Base-by-base conservation (phyloP, 179 eudicot genomes). In the Drosera spatulata region DNA sequence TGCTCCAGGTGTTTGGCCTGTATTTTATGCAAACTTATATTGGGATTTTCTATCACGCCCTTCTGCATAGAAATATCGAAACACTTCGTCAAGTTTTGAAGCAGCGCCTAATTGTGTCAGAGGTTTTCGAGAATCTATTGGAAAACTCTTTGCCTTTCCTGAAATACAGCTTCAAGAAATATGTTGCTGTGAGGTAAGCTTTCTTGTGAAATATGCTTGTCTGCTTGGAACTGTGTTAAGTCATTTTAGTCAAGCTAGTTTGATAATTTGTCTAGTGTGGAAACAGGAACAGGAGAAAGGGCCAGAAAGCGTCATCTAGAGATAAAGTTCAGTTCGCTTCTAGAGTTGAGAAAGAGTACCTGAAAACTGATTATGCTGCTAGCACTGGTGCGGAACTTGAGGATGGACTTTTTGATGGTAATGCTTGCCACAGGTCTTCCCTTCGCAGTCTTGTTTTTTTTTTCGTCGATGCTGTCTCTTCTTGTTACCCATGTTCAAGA, bases 381-480 rank as follows among this genome's bases (percentile, higher is more conserved):
- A 91, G 98, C 66, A 75, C 86, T 47, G 95, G 98, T 14, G 82
- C 76, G 62, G 98, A 86, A 68, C 84, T 91, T 53, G 95, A 91
- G 78, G 98, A 91, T 78, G 98, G 98, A 68, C 84, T 85, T 44
- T 91, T 91, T 65, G 98, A 91, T 75, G 98, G 98, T 91, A 88
- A 76, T 69, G 33, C 33, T 22, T 22, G 33, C 33, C 33, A 1
- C 33, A 22, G 33, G 33, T 22, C 33, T 22, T 22, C 33, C 33
- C 33, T 22, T 22, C 33, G 33, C 1, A 22, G 33, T 22, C 33
- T 22, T 22, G 1, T 22, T 22, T 22, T 22, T 22, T 22, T 22
- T 22, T 0, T 22, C 33, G 33, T 22, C 1, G 33, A 22, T 22
- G 33, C 33, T 22, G 33, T 22, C 33, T 22, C 33, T 22, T 22